Percentiles rank a stretch among this genome's conserved stretches.
Evolutionary conservation across 192 early-diverging fungal species (phyloP).

Genomic region (Bifiguratus adelaidae): DNA sequence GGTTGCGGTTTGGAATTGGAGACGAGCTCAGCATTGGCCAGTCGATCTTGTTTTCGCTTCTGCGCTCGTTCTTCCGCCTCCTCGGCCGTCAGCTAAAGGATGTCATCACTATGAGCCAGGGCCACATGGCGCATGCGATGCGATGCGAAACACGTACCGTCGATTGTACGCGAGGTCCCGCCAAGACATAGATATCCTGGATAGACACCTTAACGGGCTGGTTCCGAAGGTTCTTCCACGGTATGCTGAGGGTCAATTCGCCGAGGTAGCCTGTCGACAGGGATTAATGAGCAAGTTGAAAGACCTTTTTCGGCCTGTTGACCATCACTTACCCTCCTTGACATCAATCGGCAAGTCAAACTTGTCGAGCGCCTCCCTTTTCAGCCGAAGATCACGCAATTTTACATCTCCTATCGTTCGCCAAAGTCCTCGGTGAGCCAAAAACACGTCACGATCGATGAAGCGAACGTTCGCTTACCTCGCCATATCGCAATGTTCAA

Average conservation of each 20-base stretch:
- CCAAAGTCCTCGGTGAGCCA: neutral
- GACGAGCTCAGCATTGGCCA: constrained; percentile 49
- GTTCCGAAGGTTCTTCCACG: constrained; percentile 80
- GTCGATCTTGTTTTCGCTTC: constrained; percentile 54
- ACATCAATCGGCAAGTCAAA: constrained; percentile 80
- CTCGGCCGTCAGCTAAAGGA: constrained; percentile 13
- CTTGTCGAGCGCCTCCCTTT: constrained; percentile 69
- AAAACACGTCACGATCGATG: neutral
- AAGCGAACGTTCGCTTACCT: constrained; percentile 28
- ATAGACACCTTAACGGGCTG: constrained; percentile 70
- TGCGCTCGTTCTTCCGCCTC: constrained; percentile 61
- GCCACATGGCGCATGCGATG: too few relatives aligned
- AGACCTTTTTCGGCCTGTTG: constrained; percentile 1
- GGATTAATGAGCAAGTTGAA: neutral
- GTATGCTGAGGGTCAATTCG: constrained; percentile 70
- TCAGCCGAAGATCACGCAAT: constrained; percentile 69
- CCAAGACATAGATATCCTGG: constrained; percentile 67
- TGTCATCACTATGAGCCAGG: too few relatives aligned
- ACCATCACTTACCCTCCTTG: constrained; percentile 24
- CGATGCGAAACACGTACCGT: constrained; percentile 23
- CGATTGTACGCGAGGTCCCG: constrained; percentile 46
- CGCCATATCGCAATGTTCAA: constrained; percentile 80
- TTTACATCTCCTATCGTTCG: constrained; percentile 61
- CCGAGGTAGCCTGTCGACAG: constrained; percentile 58
- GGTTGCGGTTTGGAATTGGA: constrained; percentile 2